A percentile compares a stretch with the other conserved stretches of the same genome.
phyloP scores from a whole-genome alignment of 768 basidiomycete genomes.

The Rhodotorula sphaerocarpa region DNA sequence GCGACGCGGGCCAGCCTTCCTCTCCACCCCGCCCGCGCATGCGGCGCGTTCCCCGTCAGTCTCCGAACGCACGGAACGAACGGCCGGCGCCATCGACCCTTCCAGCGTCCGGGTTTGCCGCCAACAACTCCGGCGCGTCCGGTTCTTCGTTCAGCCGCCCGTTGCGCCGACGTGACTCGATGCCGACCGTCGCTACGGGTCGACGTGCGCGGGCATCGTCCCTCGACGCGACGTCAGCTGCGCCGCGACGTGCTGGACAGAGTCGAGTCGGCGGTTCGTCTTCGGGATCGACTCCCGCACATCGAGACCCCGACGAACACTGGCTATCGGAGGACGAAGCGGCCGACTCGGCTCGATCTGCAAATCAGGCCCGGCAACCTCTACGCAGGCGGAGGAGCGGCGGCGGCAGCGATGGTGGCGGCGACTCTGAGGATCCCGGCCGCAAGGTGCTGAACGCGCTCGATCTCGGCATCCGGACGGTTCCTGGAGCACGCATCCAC shows the following conservation, averaged over 20 bases:
- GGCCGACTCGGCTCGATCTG: not conserved
- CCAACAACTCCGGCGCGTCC: not conserved
- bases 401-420: not conserved
- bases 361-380: not conserved
- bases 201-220: slow-evolving; percentile 4
- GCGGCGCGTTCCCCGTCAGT: not conserved
- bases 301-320: slow-evolving; percentile 34
- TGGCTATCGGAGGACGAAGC: slow-evolving; percentile 39
- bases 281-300: not conserved
- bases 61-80: slow-evolving; percentile 18
- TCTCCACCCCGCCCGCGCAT: slow-evolving; percentile 1
- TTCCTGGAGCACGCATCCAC: slow-evolving; percentile 1
- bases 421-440: slow-evolving; percentile 4
- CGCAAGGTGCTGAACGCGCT: slow-evolving; percentile 1
- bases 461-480: not conserved
- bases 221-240: not conserved
- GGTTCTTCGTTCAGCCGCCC: not conserved
- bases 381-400: not conserved
- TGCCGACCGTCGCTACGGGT: not conserved
- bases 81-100: slow-evolving; percentile 18
- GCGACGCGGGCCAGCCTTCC: not conserved
- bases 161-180: slow-evolving; percentile 4
- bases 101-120: slow-evolving; percentile 3
- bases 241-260: not conserved
- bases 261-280: not conserved